phyloP scores from a whole-genome alignment of 495 filamentous ascomycete genomes.

The Penicillium subrubescens region DNA sequence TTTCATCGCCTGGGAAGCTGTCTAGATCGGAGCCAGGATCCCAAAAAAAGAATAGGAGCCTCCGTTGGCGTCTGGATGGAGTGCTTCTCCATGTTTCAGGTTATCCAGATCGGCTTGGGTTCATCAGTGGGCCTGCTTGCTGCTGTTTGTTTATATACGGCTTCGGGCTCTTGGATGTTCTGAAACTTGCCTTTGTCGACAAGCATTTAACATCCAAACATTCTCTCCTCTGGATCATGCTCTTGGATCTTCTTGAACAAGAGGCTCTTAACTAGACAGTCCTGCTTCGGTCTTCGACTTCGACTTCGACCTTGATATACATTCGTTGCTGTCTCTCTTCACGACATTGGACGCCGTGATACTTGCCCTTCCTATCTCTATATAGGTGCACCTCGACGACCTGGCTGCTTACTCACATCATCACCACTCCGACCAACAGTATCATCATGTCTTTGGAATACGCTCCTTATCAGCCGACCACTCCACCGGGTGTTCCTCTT shows the following conservation, averaged over 20 bases:
- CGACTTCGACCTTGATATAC: conserved; percentile 15
- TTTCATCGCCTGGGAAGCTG: conserved; percentile 31
- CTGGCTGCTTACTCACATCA: not conserved
- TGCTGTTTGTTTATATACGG: conserved; percentile 30
- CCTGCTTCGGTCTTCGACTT: conserved; percentile 20
- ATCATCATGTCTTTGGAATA: conserved; percentile 50
- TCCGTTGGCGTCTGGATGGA: conserved; percentile 40
- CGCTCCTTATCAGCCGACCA: conserved; percentile 49
- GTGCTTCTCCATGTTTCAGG: conserved; percentile 48
- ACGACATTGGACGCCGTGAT: not conserved
- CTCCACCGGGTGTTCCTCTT: conserved; percentile 43
- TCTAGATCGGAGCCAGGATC: conserved; percentile 32
- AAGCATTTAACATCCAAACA: conserved; percentile 49
- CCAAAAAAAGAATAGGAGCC: conserved; percentile 35
- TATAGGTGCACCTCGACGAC: not conserved
- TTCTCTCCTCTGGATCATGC: conserved; percentile 30
- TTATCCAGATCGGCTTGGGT: conserved; percentile 33
- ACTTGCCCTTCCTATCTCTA: not conserved
- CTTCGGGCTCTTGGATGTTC: conserved; percentile 24
- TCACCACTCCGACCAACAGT: not conserved
- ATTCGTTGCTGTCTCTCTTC: conserved; percentile 15
- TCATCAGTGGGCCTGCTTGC: conserved; percentile 24
- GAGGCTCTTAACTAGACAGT: conserved; percentile 12
- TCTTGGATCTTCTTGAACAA: conserved; percentile 17
- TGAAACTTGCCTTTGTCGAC: conserved; percentile 16